Base-by-base conservation (phyloP, 345 rosid species). In the Lepidium sativum region DNA sequence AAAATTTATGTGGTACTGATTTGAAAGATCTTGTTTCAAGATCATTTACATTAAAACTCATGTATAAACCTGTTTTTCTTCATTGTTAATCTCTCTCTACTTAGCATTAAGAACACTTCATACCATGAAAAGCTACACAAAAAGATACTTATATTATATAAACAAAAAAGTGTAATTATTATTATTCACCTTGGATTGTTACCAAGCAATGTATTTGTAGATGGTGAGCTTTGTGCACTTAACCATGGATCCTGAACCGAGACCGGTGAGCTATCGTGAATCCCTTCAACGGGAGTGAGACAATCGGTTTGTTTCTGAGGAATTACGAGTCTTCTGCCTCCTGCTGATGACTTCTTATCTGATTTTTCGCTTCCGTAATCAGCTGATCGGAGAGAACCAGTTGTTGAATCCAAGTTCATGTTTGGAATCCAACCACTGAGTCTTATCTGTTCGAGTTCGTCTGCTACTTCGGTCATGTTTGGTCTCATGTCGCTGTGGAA, bases 401-500 rank as follows among this genome's bases (percentile, higher is more conserved):
- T 57, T 1, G 87, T 83, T 9, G 92, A 86, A 9, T 75, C 86
- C 5, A 60, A 14, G 61, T 58, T 79, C 80, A 81, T 68, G 52
- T 75, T 78, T 6, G 84, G 82, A n/a, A 80, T 81, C 94, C 94
- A 92, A 55, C 82, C 70, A 33, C 89, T 81, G 37, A 84, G 79
- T 60, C 83, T 67, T 60, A 88, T 80, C 54, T 82, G 87, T 60
- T 86, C 90, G 0, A 94, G 95, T 78, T 94, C 99, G 44, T 82
- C 89, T 0, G 95, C 97, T 7, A 94, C 96, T 73, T 94, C 99
- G 42, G 56, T 79, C 99, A 94, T 94, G 0, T 92, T 75, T 6
- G 99, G 99, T 79, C 99, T 80, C 97, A 94, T 83, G 70, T 90
- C 96, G 20, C 83, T 44, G 50, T 94, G 94, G 54, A 84, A 87